phyloP scores from a whole-genome alignment of 495 filamentous ascomycete genomes.

The Penicillium antarcticum region DNA sequence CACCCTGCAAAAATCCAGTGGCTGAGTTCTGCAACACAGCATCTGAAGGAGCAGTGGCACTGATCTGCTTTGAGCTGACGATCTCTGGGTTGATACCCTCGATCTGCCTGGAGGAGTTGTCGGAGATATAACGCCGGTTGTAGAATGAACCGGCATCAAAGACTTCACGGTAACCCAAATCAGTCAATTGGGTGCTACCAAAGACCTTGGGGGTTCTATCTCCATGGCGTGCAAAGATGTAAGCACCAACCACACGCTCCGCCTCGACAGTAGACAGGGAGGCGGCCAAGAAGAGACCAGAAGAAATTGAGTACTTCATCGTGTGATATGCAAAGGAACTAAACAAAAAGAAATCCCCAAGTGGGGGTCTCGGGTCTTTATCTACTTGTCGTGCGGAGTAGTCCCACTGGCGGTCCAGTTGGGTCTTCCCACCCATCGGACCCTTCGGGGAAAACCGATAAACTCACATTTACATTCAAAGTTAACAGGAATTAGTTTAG shows the following conservation, averaged over 20 bases:
- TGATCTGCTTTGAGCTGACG: conserved; percentile 58
- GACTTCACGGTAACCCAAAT: conserved; percentile 60
- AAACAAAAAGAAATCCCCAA: background rate
- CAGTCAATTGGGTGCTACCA: conserved; percentile 52
- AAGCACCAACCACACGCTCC: conserved; percentile 60
- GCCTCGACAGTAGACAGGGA: conserved; percentile 38
- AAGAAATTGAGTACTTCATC: conserved; percentile 32
- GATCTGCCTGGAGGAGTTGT: conserved; percentile 48
- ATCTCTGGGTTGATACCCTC: conserved; percentile 52
- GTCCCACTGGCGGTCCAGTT: background rate
- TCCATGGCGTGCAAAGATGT: conserved; percentile 64
- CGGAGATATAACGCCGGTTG: conserved; percentile 57
- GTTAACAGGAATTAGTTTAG: background rate
- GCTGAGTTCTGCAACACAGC: conserved; percentile 59
- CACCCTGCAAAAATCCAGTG: conserved; percentile 57
- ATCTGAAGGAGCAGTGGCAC: conserved; percentile 54
- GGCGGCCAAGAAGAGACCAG: conserved; percentile 30
- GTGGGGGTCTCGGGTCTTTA: background rate
- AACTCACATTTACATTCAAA: background rate
- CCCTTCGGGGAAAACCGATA: background rate
- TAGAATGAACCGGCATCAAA: conserved; percentile 60
- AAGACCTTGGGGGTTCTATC: conserved; percentile 57
- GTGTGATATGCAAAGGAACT: background rate
- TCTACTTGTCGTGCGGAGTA: background rate
- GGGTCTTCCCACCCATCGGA: background rate